Percentiles rank a stretch among this genome's conserved stretches.
Evolutionary conservation across 2,329 filamentous ascomycete species (phyloP).

Genomic region (Periconia sp.): DNA sequence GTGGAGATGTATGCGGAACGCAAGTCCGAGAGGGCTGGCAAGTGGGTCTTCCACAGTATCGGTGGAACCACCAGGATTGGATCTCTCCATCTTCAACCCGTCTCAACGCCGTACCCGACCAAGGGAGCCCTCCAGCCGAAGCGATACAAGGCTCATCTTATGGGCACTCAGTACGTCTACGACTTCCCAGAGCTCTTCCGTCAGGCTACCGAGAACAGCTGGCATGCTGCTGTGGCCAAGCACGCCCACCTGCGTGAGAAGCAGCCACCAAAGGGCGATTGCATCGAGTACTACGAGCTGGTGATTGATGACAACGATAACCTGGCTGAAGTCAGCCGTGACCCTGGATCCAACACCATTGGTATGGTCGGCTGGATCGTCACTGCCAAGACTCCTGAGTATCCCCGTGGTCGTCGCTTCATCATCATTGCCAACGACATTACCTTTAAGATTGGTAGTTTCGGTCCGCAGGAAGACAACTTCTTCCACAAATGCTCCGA

Average conservation of each 20-base stretch:
- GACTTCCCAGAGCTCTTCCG: slow-evolving; percentile 99
- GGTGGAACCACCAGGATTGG: slow-evolving; percentile 94
- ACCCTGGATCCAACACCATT: slow-evolving; percentile 92
- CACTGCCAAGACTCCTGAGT: slow-evolving; percentile 93
- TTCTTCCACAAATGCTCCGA: slow-evolving; percentile 99
- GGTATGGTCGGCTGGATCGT: slow-evolving; percentile 99
- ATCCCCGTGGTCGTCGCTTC: slow-evolving; percentile 89
- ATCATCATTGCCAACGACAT: slow-evolving; percentile 99
- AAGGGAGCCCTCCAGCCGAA: slow-evolving; percentile 99
- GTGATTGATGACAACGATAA: slow-evolving; percentile 94
- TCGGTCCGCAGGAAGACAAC: slow-evolving; percentile 93
- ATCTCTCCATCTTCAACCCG: slow-evolving; percentile 89
- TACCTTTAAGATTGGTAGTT: slow-evolving; percentile 98
- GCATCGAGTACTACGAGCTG: slow-evolving; percentile 91
- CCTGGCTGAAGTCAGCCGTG: slow-evolving; percentile 89
- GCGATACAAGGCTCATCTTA: slow-evolving; percentile 98
- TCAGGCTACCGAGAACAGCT: slow-evolving; percentile 95
- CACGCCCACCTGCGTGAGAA: slow-evolving; percentile 77
- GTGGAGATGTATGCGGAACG: slow-evolving; percentile 97
- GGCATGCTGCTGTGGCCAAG: slow-evolving; percentile 76
- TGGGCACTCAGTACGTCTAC: slow-evolving; percentile 99
- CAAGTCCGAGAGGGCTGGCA: slow-evolving; percentile 91
- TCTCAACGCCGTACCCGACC: slow-evolving; percentile 91
- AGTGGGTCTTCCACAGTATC: slow-evolving; percentile 98
- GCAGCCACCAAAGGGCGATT: slow-evolving; percentile 85